Conservation (phyloP, 305 asterid species). For the Fraxinus albicans region DNA sequence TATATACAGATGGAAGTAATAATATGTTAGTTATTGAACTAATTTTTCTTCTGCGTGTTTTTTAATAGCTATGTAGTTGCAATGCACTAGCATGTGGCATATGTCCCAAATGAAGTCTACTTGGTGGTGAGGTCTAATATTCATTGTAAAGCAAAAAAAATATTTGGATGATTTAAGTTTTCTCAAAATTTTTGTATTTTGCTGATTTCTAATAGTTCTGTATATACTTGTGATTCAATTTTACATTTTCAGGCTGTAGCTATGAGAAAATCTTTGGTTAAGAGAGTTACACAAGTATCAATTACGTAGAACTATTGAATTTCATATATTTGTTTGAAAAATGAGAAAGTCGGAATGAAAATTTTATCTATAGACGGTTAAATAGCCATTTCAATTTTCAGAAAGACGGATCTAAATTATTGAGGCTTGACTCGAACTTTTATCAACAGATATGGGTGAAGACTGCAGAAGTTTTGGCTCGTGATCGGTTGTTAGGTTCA, state of each 20-base stretch:
- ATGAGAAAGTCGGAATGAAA: background rate
- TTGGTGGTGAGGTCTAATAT: background rate
- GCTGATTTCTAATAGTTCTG: background rate
- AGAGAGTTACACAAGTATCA: background rate
- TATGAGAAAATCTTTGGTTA: background rate
- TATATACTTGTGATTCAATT: background rate
- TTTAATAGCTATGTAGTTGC: background rate
- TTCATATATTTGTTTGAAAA: background rate
- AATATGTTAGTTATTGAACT: background rate
- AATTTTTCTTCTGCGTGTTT: background rate
- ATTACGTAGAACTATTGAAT: background rate
- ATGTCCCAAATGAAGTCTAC: background rate
- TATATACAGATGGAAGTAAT: background rate
- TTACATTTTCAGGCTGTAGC: background rate
- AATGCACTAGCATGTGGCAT: background rate
- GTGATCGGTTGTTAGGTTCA: conserved; percentile 89
- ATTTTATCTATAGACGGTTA: background rate
- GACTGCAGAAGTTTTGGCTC: conserved; percentile 89
- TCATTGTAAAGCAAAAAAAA: background rate
- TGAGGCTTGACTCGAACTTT: background rate
- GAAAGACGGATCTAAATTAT: background rate
- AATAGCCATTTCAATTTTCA: background rate
- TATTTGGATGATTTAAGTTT: background rate
- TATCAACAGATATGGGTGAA: conserved; percentile 82
- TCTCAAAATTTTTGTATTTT: background rate